phyloP scores from a whole-genome alignment of 768 basidiomycete species.

The Suillus weaverae region DNA sequence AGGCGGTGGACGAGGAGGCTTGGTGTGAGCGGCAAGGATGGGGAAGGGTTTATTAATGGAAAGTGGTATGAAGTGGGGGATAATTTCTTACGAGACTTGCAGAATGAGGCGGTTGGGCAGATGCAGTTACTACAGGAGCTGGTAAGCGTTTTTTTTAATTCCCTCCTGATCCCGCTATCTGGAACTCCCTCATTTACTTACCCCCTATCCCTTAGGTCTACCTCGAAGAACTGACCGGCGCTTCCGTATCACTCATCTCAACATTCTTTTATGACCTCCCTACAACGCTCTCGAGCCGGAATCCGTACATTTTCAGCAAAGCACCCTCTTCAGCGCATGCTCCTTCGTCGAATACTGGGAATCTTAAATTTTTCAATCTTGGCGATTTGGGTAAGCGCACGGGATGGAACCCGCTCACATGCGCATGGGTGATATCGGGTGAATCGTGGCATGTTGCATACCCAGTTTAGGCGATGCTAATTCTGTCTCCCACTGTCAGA shows the following conservation, averaged over 20 bases:
- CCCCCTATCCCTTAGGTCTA: slow-evolving; percentile 48
- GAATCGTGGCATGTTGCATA: slow-evolving; percentile 20
- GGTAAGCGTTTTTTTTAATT: slow-evolving; percentile 39
- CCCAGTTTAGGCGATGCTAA: slow-evolving; percentile 10
- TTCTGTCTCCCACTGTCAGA: not conserved
- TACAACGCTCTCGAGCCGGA: slow-evolving; percentile 67
- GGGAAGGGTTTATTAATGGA: slow-evolving; percentile 86
- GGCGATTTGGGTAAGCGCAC: not conserved
- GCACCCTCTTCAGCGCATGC: slow-evolving; percentile 44
- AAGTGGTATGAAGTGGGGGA: slow-evolving; percentile 50
- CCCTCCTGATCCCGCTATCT: not conserved
- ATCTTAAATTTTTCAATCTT: slow-evolving; percentile 42
- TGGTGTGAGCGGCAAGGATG: slow-evolving; percentile 41
- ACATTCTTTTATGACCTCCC: slow-evolving; percentile 93
- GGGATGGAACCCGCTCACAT: slow-evolving; percentile 9
- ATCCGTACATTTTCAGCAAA: slow-evolving; percentile 67
- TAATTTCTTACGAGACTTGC: slow-evolving; percentile 67
- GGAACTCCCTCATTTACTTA: not conserved
- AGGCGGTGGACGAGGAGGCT: slow-evolving; percentile 60
- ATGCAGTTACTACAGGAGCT: slow-evolving; percentile 71
- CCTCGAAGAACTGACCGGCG: slow-evolving; percentile 54
- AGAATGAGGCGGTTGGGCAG: slow-evolving; percentile 57
- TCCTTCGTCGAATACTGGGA: slow-evolving; percentile 49
- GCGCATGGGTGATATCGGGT: slow-evolving; percentile 69
- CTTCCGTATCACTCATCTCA: slow-evolving; percentile 47